Percentiles rank a stretch among this genome's conserved stretches.
Conservation (phyloP, 805 yeast species). For the Candida manassasensis region DNA sequence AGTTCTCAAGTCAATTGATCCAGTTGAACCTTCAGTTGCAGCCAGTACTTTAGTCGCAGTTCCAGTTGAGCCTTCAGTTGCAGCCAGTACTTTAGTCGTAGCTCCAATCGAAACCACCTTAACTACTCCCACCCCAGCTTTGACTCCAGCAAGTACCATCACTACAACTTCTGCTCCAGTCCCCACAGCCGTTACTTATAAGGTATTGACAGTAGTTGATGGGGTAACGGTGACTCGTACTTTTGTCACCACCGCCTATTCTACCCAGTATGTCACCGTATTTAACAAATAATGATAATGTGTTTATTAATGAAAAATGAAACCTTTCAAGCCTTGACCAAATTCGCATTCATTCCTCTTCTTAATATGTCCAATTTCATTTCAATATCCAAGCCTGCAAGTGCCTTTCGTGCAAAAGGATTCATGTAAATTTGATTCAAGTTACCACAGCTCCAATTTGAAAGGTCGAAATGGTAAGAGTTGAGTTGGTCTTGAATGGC, state of each 20-base stretch:
- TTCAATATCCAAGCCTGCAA: slow-evolving; percentile 25
- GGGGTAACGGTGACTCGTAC: slow-evolving; percentile 9
- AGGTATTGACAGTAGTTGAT: slow-evolving; percentile 8
- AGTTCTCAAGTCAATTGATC: slow-evolving; percentile 2
- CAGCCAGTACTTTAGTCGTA: too few species aligned
- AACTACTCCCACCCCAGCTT: not conserved
- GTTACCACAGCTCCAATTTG: slow-evolving; percentile 35
- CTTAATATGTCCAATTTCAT: slow-evolving; percentile 15
- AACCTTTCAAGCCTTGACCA: not conserved
- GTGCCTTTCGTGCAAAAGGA: slow-evolving; percentile 14
- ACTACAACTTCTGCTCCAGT: slow-evolving; percentile 7
- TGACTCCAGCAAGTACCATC: not conserved
- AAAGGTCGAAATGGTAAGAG: slow-evolving; percentile 12
- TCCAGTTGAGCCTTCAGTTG: too few species aligned
- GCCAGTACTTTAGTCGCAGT: not conserved
- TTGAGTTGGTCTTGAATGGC: not conserved
- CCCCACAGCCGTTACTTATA: slow-evolving; percentile 8
- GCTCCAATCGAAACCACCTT: slow-evolving; percentile 3
- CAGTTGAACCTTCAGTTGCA: slow-evolving; percentile 4
- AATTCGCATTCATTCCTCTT: not conserved
- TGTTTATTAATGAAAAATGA: slow-evolving; percentile 1
- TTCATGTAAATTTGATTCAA: slow-evolving; percentile 20
- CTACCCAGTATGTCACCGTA: slow-evolving; percentile 11
- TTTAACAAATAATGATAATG: not conserved
- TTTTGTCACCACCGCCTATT: slow-evolving; percentile 12